Percentiles rank a stretch among this genome's conserved stretches.
Evolutionary conservation across 371 early-diverging fungal species (phyloP).

Genomic region (Capillidium heterosporum): DNA sequence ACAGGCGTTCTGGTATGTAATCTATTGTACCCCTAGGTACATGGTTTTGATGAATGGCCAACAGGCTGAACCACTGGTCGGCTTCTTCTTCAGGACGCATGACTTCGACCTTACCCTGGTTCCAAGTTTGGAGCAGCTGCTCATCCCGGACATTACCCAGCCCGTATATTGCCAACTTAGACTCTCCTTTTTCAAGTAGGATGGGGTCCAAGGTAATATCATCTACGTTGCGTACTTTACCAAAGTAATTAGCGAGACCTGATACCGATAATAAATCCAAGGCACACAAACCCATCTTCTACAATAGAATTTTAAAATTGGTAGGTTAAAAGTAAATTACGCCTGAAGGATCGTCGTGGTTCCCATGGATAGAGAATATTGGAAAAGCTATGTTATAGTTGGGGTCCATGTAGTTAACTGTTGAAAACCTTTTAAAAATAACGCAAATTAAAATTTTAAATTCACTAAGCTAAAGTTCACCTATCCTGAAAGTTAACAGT

Average conservation of each 20-base stretch:
- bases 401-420: slow-evolving; percentile 75
- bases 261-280: slow-evolving; percentile 68
- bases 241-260: slow-evolving; percentile 95
- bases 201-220: slow-evolving; percentile 64
- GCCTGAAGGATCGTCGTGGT: slow-evolving; percentile 98
- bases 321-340: slow-evolving; percentile 12
- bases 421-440: slow-evolving; percentile 14
- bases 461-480: slow-evolving; percentile 6
- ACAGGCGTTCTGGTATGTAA: slow-evolving; percentile 79
- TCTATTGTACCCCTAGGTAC: slow-evolving; percentile 61
- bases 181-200: slow-evolving; percentile 59
- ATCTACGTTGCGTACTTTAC: slow-evolving; percentile 51
- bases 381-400: slow-evolving; percentile 82
- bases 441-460: not conserved
- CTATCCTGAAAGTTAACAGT: slow-evolving; percentile 46
- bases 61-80: slow-evolving; percentile 29
- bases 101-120: slow-evolving; percentile 52
- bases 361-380: slow-evolving; percentile 96
- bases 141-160: slow-evolving; percentile 94
- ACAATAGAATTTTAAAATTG: not conserved
- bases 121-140: slow-evolving; percentile 70
- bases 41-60: slow-evolving; percentile 33
- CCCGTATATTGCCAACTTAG: slow-evolving; percentile 79
- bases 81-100: slow-evolving; percentile 36
- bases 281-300: slow-evolving; percentile 63